Conservation (phyloP, 352 stramenopile species). For the Globisporangium middletonii region DNA sequence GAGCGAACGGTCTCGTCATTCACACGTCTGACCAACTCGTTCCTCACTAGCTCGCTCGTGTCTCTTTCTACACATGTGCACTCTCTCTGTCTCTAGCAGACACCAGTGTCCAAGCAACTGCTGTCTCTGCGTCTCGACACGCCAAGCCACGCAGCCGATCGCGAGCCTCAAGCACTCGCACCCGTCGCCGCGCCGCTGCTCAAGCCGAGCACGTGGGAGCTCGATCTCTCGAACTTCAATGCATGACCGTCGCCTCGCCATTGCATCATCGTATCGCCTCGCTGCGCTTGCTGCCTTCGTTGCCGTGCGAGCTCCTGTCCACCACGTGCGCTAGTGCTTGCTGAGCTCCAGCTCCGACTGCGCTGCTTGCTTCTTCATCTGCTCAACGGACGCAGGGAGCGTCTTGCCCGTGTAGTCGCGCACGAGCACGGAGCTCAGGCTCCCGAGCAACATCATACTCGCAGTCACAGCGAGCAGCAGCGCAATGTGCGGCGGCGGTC, state of each 20-base stretch:
- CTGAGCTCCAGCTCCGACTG: constrained; percentile 2
- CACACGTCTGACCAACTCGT: too few species aligned
- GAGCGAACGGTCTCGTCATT: too few species aligned
- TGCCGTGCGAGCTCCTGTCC: too few species aligned
- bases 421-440: constrained; percentile 47
- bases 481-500: constrained; percentile 64
- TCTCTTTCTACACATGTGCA: too few species aligned
- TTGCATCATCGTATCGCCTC: neutral
- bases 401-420: constrained; percentile 52
- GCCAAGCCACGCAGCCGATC: neutral
- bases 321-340: constrained; percentile 7
- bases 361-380: constrained; percentile 33
- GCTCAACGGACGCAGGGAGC: constrained; percentile 48
- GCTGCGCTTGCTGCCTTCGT: neutral
- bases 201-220: constrained; percentile 29
- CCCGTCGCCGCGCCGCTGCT: constrained; percentile 5
- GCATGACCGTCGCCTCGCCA: constrained; percentile 10
- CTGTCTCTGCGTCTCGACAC: neutral
- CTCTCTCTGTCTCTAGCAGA: too few species aligned
- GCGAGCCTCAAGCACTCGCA: neutral
- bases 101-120: too few species aligned
- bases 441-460: constrained; percentile 77
- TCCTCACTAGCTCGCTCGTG: too few species aligned
- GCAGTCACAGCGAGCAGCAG: constrained; percentile 71
- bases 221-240: constrained; percentile 69